A percentile compares a stretch with the other conserved stretches of the same genome.
These are phyloP conservation scores for Sanghuangporus sanghuang DNA, from an alignment of 1,284 basidiomycete genomes.

Conservation along the genomic window DNA sequence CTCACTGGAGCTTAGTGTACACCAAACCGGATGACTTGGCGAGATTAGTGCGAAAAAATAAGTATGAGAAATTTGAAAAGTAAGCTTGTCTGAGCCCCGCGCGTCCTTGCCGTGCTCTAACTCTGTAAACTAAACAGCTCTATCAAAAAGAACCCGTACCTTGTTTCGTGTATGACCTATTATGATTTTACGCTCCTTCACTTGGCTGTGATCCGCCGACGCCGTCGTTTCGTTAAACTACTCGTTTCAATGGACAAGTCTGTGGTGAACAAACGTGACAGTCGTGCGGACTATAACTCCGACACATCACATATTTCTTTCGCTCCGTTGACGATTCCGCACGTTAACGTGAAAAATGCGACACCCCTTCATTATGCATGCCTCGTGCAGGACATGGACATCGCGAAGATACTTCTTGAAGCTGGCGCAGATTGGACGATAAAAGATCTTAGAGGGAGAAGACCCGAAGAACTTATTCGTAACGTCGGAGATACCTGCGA, in stretches of 20 bases:
- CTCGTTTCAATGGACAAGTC: not conserved
- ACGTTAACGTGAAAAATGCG: slow-evolving; percentile 1
- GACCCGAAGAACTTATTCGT: slow-evolving; percentile 2
- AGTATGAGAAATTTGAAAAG: not conserved
- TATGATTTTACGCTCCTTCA: slow-evolving; percentile 6
- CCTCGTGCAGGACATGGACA: slow-evolving; percentile 2
- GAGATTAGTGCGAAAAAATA: not conserved
- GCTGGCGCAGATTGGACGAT: slow-evolving; percentile 13
- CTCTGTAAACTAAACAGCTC: not conserved
- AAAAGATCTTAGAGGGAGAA: not conserved
- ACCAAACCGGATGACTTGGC: not conserved
- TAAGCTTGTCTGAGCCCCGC: not conserved
- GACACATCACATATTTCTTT: not conserved
- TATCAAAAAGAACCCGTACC: not conserved
- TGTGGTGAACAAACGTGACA: not conserved
- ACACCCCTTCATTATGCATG: slow-evolving; percentile 14
- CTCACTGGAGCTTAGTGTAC: not conserved
- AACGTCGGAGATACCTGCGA: not conserved
- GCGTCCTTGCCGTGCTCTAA: not conserved
- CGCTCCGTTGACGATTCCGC: slow-evolving; percentile 1
- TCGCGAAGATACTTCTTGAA: slow-evolving; percentile 1
- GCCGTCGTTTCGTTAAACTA: not conserved
- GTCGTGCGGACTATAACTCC: not conserved
- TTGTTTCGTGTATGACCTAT: not conserved
- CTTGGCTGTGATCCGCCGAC: slow-evolving; percentile 6